Percentiles rank a stretch among this genome's conserved stretches.
Conservation (phyloP, 805 yeast species). For the Metschnikowia lunata region DNA sequence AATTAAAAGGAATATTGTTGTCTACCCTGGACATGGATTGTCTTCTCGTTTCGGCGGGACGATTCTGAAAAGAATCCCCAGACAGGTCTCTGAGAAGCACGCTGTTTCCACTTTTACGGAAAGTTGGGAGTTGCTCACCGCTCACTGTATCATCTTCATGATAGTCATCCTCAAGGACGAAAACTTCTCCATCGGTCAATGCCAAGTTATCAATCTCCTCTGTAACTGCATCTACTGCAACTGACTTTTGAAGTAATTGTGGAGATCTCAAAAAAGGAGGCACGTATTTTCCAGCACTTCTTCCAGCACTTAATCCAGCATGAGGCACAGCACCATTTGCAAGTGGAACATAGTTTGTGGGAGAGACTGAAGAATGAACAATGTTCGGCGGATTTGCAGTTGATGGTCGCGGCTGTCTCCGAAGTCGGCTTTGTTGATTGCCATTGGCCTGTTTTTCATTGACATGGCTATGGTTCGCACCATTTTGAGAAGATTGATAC, state of each 20-base stretch:
- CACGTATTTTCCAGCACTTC: slow-evolving; percentile 30
- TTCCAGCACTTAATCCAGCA: neutral
- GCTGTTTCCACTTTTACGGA: neutral
- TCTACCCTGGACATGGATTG: slow-evolving; percentile 2
- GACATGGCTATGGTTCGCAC: neutral
- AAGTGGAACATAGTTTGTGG: neutral
- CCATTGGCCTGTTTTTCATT: slow-evolving; percentile 1
- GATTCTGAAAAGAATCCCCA: neutral
- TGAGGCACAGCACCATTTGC: slow-evolving; percentile 3
- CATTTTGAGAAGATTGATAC: slow-evolving; percentile 1
- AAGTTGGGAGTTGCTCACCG: neutral
- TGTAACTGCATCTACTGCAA: slow-evolving; percentile 28
- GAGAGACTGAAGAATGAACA: neutral
- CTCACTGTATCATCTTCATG: slow-evolving; percentile 2
- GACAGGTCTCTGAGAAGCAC: neutral
- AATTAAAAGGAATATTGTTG: neutral
- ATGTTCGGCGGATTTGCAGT: slow-evolving; percentile 2
- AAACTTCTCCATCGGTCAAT: slow-evolving; percentile 36
- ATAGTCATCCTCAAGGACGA: slow-evolving; percentile 40
- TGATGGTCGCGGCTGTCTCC: slow-evolving; percentile 7
- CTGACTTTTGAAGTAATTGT: slow-evolving; percentile 24
- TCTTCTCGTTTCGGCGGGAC: slow-evolving; percentile 14
- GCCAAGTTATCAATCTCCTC: slow-evolving; percentile 35
- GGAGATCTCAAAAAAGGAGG: slow-evolving; percentile 44
- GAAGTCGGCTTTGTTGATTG: slow-evolving; percentile 3